Percentiles rank a stretch among this genome's conserved stretches.
These are phyloP conservation scores for Candida sithepensis DNA, from an alignment of 805 yeast species.

Conservation along the genomic window DNA sequence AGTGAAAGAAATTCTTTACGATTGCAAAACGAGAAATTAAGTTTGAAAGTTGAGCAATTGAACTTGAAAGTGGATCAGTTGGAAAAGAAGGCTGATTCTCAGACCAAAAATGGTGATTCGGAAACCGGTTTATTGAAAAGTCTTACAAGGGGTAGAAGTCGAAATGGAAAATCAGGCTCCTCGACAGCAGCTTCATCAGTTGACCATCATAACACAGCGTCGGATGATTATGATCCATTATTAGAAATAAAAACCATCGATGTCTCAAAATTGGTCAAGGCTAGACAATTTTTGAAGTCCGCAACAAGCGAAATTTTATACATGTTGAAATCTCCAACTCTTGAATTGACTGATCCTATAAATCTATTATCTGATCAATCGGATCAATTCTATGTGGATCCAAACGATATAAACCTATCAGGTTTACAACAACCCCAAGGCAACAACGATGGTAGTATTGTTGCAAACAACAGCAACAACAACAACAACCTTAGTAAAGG, in stretches of 20 bases:
- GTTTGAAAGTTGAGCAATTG: slow-evolving; percentile 35
- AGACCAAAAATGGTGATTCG: not conserved
- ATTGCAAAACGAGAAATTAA: slow-evolving; percentile 39
- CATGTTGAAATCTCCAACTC: slow-evolving; percentile 31
- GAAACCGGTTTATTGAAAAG: slow-evolving; percentile 8
- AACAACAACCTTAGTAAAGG: slow-evolving; percentile 5
- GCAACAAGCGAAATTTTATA: slow-evolving; percentile 36
- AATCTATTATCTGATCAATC: slow-evolving; percentile 18
- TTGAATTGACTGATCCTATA: slow-evolving; percentile 30
- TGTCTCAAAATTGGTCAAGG: slow-evolving; percentile 27
- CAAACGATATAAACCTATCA: not conserved
- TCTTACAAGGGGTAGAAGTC: slow-evolving; percentile 9
- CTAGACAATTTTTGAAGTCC: slow-evolving; percentile 31
- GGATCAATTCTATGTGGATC: slow-evolving; percentile 9
- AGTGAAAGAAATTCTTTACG: slow-evolving; percentile 47
- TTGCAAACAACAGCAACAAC: slow-evolving; percentile 3
- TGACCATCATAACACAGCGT: not conserved
- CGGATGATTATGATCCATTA: slow-evolving; percentile 9
- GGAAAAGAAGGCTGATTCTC: not conserved
- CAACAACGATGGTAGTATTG: slow-evolving; percentile 1
- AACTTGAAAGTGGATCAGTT: slow-evolving; percentile 26
- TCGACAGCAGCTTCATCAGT: not conserved
- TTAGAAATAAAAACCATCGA: slow-evolving; percentile 24
- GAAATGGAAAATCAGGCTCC: slow-evolving; percentile 6
- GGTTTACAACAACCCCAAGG: not conserved